Base-by-base conservation (phyloP, 2,329 filamentous ascomycete species). In the Tothia fuscella region DNA sequence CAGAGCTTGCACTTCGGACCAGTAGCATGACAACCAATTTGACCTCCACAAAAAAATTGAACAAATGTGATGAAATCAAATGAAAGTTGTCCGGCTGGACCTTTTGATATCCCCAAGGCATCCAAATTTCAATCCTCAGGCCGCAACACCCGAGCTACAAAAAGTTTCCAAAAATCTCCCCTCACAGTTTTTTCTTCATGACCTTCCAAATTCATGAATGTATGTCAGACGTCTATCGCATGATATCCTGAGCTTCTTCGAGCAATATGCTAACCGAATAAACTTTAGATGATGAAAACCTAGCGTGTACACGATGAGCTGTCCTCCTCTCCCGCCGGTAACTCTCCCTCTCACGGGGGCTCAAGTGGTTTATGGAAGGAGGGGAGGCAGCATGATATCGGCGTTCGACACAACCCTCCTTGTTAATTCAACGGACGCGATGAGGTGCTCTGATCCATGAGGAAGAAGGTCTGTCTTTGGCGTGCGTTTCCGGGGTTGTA, bases 371-470 rank as follows among this genome's bases (percentile, higher is more conserved):
- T 72, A 20, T 31, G 14, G 24, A 73, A 66, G 67, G 74, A 77
- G 63, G 68, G 68, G 71, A 64, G 76, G 75, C 67, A 82, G 76
- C 71, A 76, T 98, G 91, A 96, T 79, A 87, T 87, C 74, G 80
- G 91, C 87, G 91, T 95, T 83, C 87, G 89, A 85, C 91, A 95
- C 89, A 94, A 73, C 14, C 66, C 74, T 79, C 82, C 89, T 95
- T 96, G 87, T 95, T 93, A 85, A 75, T 67, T 69, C 67, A 74
- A 85, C 88, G 89, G 79, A 94, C 89, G 91, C 88, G 77, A 85
- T 81, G 74, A 82, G 80, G 82, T 86, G 83, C 85, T 95, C 89
- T 96, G 89, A 96, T 38, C 31, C 56, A 63, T 64, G 61, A 25
- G 3, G 13, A 21, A 3, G 7, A 22, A 38, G 34, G 3, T n/a